These are phyloP conservation scores for Aspergillus sclerotioniger DNA, from an alignment of 495 filamentous ascomycete species.

Conservation along the genomic window DNA sequence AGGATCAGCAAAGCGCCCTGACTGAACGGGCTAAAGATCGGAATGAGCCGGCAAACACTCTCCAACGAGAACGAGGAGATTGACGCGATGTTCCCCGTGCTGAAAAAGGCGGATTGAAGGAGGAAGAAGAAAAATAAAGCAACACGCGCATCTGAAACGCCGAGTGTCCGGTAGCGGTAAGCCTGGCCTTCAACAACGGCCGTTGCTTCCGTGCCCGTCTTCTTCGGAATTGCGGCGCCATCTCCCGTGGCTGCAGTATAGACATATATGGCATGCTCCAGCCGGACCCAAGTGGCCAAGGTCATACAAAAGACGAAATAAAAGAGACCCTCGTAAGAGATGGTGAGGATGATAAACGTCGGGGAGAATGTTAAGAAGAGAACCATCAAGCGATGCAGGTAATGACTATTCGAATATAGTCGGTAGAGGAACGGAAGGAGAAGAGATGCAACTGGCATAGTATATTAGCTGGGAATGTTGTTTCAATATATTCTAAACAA, in stretches of 20 bases:
- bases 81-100: slow-evolving; percentile 94
- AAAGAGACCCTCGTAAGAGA: slow-evolving; percentile 97
- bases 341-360: slow-evolving; percentile 92
- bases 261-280: slow-evolving; percentile 77
- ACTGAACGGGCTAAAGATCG: slow-evolving; percentile 90
- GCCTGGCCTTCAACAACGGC: slow-evolving; percentile 35
- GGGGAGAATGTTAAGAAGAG: slow-evolving; percentile 94
- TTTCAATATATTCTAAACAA: no score
- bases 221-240: slow-evolving; percentile 16
- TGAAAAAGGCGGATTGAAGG: slow-evolving; percentile 94
- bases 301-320: slow-evolving; percentile 85
- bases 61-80: slow-evolving; percentile 93
- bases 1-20: slow-evolving; percentile 85
- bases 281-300: slow-evolving; percentile 82
- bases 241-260: slow-evolving; percentile 36
- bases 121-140: slow-evolving; percentile 94
- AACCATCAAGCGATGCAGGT: slow-evolving; percentile 83
- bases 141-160: slow-evolving; percentile 77
- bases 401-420: slow-evolving; percentile 78
- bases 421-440: slow-evolving; percentile 78
- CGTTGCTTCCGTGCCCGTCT: slow-evolving; percentile 30
- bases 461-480: slow-evolving; percentile 4
- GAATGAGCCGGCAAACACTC: slow-evolving; percentile 85
- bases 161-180: slow-evolving; percentile 65
- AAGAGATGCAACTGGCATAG: slow-evolving; percentile 63